phyloP scores from a whole-genome alignment of 495 filamentous ascomycete genomes.

The Aspergillus cavernicola region DNA sequence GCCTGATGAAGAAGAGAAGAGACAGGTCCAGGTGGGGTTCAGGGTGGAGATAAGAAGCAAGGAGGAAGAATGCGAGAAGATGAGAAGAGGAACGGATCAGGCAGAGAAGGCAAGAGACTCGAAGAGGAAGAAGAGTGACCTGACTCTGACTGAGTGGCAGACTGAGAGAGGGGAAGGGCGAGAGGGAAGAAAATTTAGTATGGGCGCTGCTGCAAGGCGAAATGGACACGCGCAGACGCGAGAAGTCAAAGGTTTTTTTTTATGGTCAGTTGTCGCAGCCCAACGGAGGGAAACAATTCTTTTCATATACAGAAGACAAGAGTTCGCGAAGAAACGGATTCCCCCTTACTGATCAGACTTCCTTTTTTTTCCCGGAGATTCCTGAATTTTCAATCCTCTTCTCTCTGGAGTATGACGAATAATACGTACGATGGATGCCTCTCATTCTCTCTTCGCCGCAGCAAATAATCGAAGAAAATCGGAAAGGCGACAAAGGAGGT shows the following conservation, averaged over 20 bases:
- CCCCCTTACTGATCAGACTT: neutral
- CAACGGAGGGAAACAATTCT: constrained; percentile 10
- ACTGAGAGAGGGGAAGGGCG: neutral
- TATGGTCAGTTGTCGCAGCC: constrained; percentile 15
- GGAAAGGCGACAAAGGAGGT: constrained; percentile 8
- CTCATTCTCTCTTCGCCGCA: neutral
- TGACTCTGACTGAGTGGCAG: no score
- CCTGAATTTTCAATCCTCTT: neutral
- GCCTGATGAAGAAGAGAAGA: constrained; percentile 12
- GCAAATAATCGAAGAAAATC: constrained; percentile 11
- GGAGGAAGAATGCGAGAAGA: constrained; percentile 8
- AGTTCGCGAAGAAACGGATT: constrained; percentile 15
- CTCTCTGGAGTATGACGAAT: constrained; percentile 6
- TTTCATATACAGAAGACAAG: neutral
- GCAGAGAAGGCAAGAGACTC: neutral
- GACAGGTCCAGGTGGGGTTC: constrained; percentile 16
- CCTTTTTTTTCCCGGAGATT: no score
- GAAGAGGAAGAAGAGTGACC: no score
- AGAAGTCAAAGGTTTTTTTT: constrained; percentile 17
- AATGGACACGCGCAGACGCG: constrained; percentile 11
- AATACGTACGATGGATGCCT: constrained; percentile 1
- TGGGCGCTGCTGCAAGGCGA: constrained; percentile 1
- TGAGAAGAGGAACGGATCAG: constrained; percentile 1
- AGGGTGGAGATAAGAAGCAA: constrained; percentile 13
- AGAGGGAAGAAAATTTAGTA: constrained; percentile 7